Base-by-base conservation (phyloP, 176 grass and related monocot species). In the Miscanthus lutarioriparius region DNA sequence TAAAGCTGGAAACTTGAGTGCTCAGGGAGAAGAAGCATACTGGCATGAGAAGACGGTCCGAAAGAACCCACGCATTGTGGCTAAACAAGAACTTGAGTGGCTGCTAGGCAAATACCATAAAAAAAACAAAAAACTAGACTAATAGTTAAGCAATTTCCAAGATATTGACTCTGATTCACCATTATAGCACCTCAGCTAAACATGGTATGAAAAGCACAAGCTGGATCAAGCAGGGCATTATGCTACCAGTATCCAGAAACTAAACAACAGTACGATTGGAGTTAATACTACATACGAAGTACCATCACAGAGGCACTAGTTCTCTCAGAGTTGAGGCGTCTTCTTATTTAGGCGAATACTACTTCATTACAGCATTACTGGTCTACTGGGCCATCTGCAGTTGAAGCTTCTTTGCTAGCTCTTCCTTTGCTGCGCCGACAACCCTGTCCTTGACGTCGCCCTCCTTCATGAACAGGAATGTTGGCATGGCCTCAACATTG, bases 401-500 rank as follows among this genome's bases (percentile, higher is more conserved):
- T 72, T 40, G 26, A 76, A 91, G 28, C 80, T 91, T 94, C 14
- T n/a, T 33, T 7, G 8, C 16, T 75, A 94, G 80, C 0, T 94
- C 85, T 5, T 81, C 86, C 86, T 91, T 94, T 2, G 4, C 0
- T 30, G 88, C 83, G 22, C 92, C 92, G 0, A 94, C 86, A 26
- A 88, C 76, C 88, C 84, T 94, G 76, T 94, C 83, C 58, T 86
- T 89, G 8, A 94, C 86, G 0, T 82, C 83, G 15, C 91, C 91
- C 23, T 79, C 91, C 86, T 80, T 94, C 68, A 94, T 77, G 76
- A 91, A 94, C 37, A 94, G 47, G 86, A 94, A 94, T 3, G 91
- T 94, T 22, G 91, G 91, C 91, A 94, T 88, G 65, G 89, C 88
- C 75, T 88, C 83, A 0, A 94, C 82, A 27, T 51, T 67, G 78